Evolutionary conservation across 768 basidiomycete genomes (phyloP).

Genomic region (Amanita subjunquillea): DNA sequence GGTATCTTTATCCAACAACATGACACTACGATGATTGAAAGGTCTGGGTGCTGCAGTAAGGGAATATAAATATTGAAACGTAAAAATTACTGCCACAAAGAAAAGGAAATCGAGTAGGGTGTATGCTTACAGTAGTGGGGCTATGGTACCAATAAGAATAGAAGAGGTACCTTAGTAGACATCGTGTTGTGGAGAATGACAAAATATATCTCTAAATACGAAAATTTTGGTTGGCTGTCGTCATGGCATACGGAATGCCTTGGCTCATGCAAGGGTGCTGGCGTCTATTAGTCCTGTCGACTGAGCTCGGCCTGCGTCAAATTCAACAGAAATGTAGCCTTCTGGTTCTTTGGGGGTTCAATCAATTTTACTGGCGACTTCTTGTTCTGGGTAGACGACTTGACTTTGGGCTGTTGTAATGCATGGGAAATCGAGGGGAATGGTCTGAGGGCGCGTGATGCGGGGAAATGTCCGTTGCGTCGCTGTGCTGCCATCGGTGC

Average conservation of each 20-base stretch:
- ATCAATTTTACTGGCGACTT: slow-evolving; percentile 64
- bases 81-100: background rate
- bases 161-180: background rate
- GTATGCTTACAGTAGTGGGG: slow-evolving; percentile 3
- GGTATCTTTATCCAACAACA: background rate
- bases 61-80: background rate
- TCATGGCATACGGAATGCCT: background rate
- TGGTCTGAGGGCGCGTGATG: slow-evolving; percentile 70
- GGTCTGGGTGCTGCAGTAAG: background rate
- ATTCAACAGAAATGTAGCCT: slow-evolving; percentile 63
- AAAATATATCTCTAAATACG: slow-evolving; percentile 2
- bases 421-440: slow-evolving; percentile 55
- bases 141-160: background rate
- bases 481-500: slow-evolving; percentile 23
- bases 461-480: slow-evolving; percentile 46
- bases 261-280: background rate
- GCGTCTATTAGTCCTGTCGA: slow-evolving; percentile 33
- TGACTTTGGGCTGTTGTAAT: slow-evolving; percentile 21
- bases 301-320: slow-evolving; percentile 79
- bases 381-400: slow-evolving; percentile 13
- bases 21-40: background rate
- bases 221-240: background rate
- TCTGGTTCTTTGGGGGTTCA: slow-evolving; percentile 65
- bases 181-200: background rate
- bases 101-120: background rate